These are phyloP conservation scores for Claviceps sp. DNA, from an alignment of 2,329 filamentous ascomycete species.

Conservation along the genomic window DNA sequence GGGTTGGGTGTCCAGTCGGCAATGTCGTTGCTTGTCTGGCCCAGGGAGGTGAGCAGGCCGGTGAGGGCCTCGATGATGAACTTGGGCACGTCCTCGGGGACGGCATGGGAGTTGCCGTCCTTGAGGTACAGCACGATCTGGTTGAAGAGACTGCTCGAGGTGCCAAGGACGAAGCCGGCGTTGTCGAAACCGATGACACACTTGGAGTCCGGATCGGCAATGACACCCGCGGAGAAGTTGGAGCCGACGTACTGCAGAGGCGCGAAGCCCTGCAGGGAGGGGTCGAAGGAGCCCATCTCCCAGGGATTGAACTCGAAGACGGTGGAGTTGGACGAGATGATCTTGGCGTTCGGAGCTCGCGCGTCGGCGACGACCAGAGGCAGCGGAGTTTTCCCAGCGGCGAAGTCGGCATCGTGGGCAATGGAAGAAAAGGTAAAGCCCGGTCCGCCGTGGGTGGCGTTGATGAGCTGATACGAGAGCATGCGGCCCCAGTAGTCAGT, in stretches of 20 bases:
- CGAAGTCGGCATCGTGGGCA: slow-evolving; percentile 29
- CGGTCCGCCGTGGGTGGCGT: slow-evolving; percentile 59
- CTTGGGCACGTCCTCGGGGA: slow-evolving; percentile 34
- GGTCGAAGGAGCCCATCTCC: slow-evolving; percentile 53
- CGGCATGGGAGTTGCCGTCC: slow-evolving; percentile 29
- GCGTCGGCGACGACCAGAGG: slow-evolving; percentile 37
- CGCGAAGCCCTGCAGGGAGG: slow-evolving; percentile 44
- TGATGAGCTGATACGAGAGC: slow-evolving; percentile 74
- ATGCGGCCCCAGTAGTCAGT: slow-evolving; percentile 87
- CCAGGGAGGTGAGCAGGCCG: slow-evolving; percentile 40
- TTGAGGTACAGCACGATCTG: slow-evolving; percentile 54
- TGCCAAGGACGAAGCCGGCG: slow-evolving; percentile 68
- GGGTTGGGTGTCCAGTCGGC: slow-evolving; percentile 56
- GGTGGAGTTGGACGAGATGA: slow-evolving; percentile 41
- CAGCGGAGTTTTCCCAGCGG: slow-evolving; percentile 28
- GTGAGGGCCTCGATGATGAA: slow-evolving; percentile 31
- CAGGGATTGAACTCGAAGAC: slow-evolving; percentile 53
- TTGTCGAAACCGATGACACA: slow-evolving; percentile 60
- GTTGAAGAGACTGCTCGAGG: slow-evolving; percentile 73
- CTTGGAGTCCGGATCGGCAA: slow-evolving; percentile 26
- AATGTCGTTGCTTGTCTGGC: slow-evolving; percentile 55
- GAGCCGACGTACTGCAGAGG: slow-evolving; percentile 47
- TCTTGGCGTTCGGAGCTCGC: slow-evolving; percentile 28
- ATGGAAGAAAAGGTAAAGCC: slow-evolving; percentile 69
- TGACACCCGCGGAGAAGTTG: slow-evolving; percentile 36